Conservation (phyloP, 1,284 basidiomycete species). For the Austroboletus rostrupii region DNA sequence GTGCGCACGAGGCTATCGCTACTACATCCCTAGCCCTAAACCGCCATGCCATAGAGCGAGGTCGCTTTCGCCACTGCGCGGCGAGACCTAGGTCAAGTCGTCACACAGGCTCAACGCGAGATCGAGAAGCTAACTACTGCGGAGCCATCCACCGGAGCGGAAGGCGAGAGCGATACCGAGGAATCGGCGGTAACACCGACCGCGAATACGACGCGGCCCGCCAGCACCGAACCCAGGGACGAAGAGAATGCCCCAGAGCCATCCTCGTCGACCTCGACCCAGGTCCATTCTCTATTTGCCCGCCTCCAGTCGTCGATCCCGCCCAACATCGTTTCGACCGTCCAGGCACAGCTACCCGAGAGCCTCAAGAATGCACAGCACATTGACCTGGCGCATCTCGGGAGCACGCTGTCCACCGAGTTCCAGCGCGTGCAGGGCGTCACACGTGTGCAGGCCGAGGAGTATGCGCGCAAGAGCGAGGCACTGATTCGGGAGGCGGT, state of each 20-base stretch:
- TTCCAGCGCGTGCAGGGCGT: slow-evolving; percentile 71
- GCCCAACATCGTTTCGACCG: slow-evolving; percentile 64
- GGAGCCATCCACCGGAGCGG: slow-evolving; percentile 11
- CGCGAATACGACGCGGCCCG: slow-evolving; percentile 22
- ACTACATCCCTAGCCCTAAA: slow-evolving; percentile 3
- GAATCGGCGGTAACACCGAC: slow-evolving; percentile 23
- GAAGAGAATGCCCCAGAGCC: slow-evolving; percentile 20
- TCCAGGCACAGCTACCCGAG: slow-evolving; percentile 66
- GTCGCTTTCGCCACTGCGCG: slow-evolving; percentile 66
- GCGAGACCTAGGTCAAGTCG: slow-evolving; percentile 75
- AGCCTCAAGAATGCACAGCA: slow-evolving; percentile 58
- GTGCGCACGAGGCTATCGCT: slow-evolving; percentile 39
- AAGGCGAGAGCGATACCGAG: slow-evolving; percentile 15
- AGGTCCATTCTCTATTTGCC: slow-evolving; percentile 54
- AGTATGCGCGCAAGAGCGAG: slow-evolving; percentile 79
- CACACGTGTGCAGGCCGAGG: slow-evolving; percentile 75
- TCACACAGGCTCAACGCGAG: slow-evolving; percentile 80
- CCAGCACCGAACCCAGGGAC: slow-evolving; percentile 21
- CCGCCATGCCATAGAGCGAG: slow-evolving; percentile 55
- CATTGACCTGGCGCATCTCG: slow-evolving; percentile 65
- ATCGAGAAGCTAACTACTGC: slow-evolving; percentile 57
- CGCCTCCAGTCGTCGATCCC: slow-evolving; percentile 70
- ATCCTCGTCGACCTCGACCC: slow-evolving; percentile 13
- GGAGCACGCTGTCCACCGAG: slow-evolving; percentile 62
- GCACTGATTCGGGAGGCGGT: slow-evolving; percentile 64